Evolutionary conservation across 352 stramenopile species (phyloP).

Genomic region (Pythium periplocum): DNA sequence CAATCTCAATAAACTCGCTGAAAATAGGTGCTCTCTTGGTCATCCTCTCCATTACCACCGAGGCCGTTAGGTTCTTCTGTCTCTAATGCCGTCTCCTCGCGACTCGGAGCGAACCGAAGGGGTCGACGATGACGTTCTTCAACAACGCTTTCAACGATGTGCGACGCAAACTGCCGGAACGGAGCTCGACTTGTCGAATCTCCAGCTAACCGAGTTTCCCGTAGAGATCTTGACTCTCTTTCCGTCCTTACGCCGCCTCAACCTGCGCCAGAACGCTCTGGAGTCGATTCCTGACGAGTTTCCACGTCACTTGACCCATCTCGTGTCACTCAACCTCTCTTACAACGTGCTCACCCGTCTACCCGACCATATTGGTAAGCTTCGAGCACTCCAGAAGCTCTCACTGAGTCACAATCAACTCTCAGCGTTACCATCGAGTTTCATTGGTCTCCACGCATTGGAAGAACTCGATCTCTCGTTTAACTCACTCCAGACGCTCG

Average conservation of each 20-base stretch:
- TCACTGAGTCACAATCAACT: slow-evolving; percentile 38
- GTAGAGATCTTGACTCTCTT: slow-evolving; percentile 27
- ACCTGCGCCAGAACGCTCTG: slow-evolving; percentile 40
- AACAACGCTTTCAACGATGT: slow-evolving; percentile 18
- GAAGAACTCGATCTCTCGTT: slow-evolving; percentile 37
- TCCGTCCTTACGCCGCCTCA: slow-evolving; percentile 37
- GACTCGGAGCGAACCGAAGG: too few species aligned
- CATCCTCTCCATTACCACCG: too few species aligned
- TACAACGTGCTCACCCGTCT: slow-evolving; percentile 35
- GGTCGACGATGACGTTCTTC: slow-evolving; percentile 4
- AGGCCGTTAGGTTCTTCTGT: too few species aligned
- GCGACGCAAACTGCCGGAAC: slow-evolving; percentile 24
- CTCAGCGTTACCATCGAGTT: slow-evolving; percentile 19
- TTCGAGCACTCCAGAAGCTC: slow-evolving; percentile 39
- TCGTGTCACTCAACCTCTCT: slow-evolving; percentile 32
- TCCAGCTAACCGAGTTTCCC: slow-evolving; percentile 31
- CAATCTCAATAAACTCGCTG: too few species aligned
- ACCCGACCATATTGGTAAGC: slow-evolving; percentile 23
- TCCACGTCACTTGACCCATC: slow-evolving; percentile 24
- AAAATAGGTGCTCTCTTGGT: too few species aligned
- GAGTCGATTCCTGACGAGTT: slow-evolving; percentile 28
- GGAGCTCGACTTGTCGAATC: slow-evolving; percentile 41
- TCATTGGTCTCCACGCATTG: slow-evolving; percentile 25
- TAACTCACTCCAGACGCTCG: slow-evolving; percentile 35
- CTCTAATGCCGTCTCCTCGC: too few species aligned